These are phyloP conservation scores for Leccinum ambiguum DNA, from an alignment of 1,284 basidiomycete species.

Conservation along the genomic window DNA sequence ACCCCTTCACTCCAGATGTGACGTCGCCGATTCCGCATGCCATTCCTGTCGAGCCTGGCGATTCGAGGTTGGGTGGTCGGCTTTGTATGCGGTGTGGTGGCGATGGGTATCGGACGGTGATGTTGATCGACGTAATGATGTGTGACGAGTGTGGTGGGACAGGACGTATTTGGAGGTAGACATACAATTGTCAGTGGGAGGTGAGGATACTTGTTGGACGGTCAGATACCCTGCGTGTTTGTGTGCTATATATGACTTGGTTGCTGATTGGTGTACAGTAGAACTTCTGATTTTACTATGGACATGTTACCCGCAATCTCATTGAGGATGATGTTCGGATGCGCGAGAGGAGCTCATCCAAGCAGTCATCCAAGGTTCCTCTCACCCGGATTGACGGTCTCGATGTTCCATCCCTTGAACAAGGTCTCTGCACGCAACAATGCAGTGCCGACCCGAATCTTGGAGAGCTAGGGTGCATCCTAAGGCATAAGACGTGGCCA, in stretches of 20 bases:
- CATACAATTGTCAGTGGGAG: background rate
- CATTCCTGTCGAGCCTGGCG: constrained; percentile 59
- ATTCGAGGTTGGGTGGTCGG: constrained; percentile 66
- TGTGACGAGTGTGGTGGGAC: constrained; percentile 57
- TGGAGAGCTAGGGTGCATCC: too few species aligned
- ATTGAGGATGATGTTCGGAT: constrained; percentile 10
- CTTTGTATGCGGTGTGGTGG: constrained; percentile 68
- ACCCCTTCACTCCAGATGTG: constrained; percentile 14
- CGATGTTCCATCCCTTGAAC: too few species aligned
- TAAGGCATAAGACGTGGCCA: too few species aligned
- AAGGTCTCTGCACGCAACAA: too few species aligned
- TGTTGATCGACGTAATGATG: constrained; percentile 54
- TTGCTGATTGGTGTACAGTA: background rate
- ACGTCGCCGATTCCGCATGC: constrained; percentile 46
- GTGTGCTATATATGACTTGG: constrained; percentile 6
- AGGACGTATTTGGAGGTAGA: constrained; percentile 49
- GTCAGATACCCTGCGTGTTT: constrained; percentile 11
- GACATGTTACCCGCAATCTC: background rate
- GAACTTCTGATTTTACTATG: background rate
- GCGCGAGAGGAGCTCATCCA: constrained; percentile 20
- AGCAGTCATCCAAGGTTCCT: constrained; percentile 21
- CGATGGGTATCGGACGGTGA: constrained; percentile 48
- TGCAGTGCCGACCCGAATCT: too few species aligned
- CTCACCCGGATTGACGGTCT: too few species aligned
- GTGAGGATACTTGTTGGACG: background rate